Conservation (phyloP, 208 protist genomes). For the Jaenimonas drosophilae region DNA sequence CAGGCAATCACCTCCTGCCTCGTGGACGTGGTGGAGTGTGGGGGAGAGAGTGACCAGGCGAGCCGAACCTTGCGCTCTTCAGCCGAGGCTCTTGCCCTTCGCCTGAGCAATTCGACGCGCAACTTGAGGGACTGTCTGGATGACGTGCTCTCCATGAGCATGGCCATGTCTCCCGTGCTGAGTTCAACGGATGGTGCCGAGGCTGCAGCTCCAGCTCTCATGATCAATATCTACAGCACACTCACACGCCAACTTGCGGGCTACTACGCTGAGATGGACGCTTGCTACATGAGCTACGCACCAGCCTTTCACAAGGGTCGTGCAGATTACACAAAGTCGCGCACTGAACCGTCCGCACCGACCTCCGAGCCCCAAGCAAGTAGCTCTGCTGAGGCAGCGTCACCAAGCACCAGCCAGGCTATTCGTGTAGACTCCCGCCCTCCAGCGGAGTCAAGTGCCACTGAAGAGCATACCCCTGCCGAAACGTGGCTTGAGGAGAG, state of each 20-base stretch:
- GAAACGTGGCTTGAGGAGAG: no score
- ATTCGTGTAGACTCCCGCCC: no score
- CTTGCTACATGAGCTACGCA: constrained; percentile 6
- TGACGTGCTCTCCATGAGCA: constrained; percentile 50
- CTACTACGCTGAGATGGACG: constrained; percentile 10
- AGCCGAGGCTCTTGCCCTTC: constrained; percentile 7
- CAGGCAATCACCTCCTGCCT: constrained; percentile 5
- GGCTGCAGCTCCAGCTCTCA: constrained; percentile 27
- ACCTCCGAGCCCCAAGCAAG: no score
- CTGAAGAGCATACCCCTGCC: no score
- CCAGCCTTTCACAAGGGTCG: constrained; percentile 17
- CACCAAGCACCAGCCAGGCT: no score
- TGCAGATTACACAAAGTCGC: no score
- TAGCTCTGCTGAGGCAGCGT: no score
- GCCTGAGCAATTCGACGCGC: constrained; percentile 10
- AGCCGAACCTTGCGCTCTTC: constrained; percentile 3
- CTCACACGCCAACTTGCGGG: constrained; percentile 23
- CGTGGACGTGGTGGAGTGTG: constrained; percentile 6
- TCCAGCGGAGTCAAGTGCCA: no score
- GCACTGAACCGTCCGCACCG: no score
- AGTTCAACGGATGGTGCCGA: constrained; percentile 29
- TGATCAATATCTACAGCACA: constrained; percentile 57
- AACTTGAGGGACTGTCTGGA: constrained; percentile 31
- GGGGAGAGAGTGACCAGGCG: no score
- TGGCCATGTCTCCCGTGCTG: constrained; percentile 55